phyloP scores from a whole-genome alignment of 306 rosid species.

The Lagenaria siceraria region DNA sequence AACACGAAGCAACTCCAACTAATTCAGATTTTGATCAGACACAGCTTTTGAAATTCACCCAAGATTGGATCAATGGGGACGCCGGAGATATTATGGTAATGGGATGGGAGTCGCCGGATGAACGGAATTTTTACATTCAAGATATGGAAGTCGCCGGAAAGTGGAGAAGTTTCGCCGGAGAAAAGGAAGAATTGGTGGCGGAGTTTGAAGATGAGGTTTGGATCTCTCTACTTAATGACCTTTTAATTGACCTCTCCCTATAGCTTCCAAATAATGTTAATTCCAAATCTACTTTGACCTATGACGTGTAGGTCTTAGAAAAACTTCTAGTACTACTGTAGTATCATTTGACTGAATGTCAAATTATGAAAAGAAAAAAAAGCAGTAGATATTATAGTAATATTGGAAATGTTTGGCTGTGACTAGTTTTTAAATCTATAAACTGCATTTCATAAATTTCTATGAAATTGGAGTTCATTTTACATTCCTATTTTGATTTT shows the following conservation, averaged over 20 bases:
- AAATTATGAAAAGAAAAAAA: too few relatives aligned
- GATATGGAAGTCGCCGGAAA: slow-evolving; percentile 45
- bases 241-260: slow-evolving; percentile 27
- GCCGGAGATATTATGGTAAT: slow-evolving; percentile 8
- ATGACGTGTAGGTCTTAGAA: too few relatives aligned
- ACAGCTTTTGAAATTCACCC: slow-evolving; percentile 18
- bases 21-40: neutral
- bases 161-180: slow-evolving; percentile 32
- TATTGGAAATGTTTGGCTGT: too few relatives aligned
- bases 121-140: slow-evolving; percentile 19
- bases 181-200: slow-evolving; percentile 15
- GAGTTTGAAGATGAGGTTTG: slow-evolving; percentile 38
- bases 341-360: too few relatives aligned
- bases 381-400: too few relatives aligned
- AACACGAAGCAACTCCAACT: neutral
- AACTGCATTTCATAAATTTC: neutral
- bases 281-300: too few relatives aligned
- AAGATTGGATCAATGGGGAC: slow-evolving; percentile 46
- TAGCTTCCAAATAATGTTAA: too few relatives aligned
- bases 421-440: neutral
- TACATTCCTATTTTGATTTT: neutral
- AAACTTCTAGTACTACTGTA: too few relatives aligned
- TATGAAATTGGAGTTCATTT: neutral
- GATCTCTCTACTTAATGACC: slow-evolving; percentile 30
- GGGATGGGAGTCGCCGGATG: slow-evolving; percentile 51